Evolutionary conservation across 2,329 filamentous ascomycete genomes (phyloP).

Genomic region (Ceratocystis papillata): DNA sequence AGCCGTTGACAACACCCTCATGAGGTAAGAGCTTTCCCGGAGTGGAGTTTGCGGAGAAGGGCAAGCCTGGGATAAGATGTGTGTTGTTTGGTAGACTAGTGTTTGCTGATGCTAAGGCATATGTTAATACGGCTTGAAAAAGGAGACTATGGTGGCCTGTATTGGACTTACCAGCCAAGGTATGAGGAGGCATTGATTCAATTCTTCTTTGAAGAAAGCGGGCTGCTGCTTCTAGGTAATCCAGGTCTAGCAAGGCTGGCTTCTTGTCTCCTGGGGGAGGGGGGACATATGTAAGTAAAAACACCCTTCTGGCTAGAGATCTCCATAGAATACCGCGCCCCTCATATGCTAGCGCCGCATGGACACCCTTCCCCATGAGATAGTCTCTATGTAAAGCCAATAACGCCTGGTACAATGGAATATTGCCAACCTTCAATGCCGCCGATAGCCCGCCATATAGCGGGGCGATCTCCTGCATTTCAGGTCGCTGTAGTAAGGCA

Average conservation of each 20-base stretch:
- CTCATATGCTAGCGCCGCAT: constrained; percentile 64
- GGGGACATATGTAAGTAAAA: constrained; percentile 65
- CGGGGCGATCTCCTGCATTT: constrained; percentile 52
- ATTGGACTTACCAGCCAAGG: constrained; percentile 17
- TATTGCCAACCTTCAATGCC: constrained; percentile 63
- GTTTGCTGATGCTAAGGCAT: constrained; percentile 15
- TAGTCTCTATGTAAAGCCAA: constrained; percentile 55
- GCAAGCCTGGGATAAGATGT: constrained; percentile 15
- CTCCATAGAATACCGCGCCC: constrained; percentile 78
- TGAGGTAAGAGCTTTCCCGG: constrained; percentile 43
- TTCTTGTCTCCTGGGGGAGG: constrained; percentile 45
- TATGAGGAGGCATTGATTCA: constrained; percentile 35
- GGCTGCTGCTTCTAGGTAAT: constrained; percentile 54
- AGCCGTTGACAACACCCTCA: constrained; percentile 53
- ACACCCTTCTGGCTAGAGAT: constrained; percentile 64
- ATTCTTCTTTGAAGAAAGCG: constrained; percentile 53
- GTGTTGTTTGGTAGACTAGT: constrained; percentile 21
- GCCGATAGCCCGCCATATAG: constrained; percentile 63
- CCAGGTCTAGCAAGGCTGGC: constrained; percentile 64
- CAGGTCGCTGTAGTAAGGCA: constrained; percentile 55
- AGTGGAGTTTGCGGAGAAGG: constrained; percentile 22
- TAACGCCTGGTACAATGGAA: constrained; percentile 60
- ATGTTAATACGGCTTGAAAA: constrained; percentile 11
- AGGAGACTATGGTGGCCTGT: background rate
- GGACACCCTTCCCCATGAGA: constrained; percentile 64